These are phyloP conservation scores for Colletotrichum theobromicola DNA, from an alignment of 2,329 filamentous ascomycete genomes.

Conservation along the genomic window DNA sequence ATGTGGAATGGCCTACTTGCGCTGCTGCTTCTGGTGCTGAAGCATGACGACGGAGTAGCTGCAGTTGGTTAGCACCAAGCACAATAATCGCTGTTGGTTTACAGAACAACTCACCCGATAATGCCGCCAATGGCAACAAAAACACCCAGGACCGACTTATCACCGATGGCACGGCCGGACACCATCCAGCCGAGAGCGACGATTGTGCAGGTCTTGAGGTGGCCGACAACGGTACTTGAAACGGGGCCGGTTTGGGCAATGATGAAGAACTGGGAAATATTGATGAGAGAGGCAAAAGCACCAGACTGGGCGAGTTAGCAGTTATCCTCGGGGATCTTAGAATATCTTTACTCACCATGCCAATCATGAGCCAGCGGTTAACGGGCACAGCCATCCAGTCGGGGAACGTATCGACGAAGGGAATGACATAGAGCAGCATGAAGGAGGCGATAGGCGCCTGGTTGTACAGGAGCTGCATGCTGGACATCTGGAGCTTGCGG, in stretches of 20 bases:
- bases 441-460: conserved; percentile 69
- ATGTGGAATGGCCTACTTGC: conserved; percentile 3
- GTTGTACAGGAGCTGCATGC: conserved; percentile 73
- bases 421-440: conserved; percentile 69
- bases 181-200: conserved; percentile 67
- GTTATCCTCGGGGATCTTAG: background rate
- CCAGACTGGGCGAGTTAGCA: conserved; percentile 54
- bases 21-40: conserved; percentile 36
- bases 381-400: conserved; percentile 55
- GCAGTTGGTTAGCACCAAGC: background rate
- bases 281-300: conserved; percentile 67
- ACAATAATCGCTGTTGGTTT: background rate
- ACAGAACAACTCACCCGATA: conserved; percentile 51
- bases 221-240: conserved; percentile 69
- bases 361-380: conserved; percentile 62
- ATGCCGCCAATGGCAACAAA: conserved; percentile 62
- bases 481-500: conserved; percentile 68
- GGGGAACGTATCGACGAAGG: conserved; percentile 69
- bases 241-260: conserved; percentile 67
- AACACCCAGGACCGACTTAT: conserved; percentile 60
- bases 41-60: conserved; percentile 56
- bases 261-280: conserved; percentile 69
- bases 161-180: conserved; percentile 59
- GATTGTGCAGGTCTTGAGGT: conserved; percentile 70
- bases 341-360: conserved; percentile 50